Percentiles rank a stretch among this genome's conserved stretches.
These are phyloP conservation scores for Aspergillus ochraceoroseus DNA, from an alignment of 2,329 filamentous ascomycete genomes.

Conservation along the genomic window DNA sequence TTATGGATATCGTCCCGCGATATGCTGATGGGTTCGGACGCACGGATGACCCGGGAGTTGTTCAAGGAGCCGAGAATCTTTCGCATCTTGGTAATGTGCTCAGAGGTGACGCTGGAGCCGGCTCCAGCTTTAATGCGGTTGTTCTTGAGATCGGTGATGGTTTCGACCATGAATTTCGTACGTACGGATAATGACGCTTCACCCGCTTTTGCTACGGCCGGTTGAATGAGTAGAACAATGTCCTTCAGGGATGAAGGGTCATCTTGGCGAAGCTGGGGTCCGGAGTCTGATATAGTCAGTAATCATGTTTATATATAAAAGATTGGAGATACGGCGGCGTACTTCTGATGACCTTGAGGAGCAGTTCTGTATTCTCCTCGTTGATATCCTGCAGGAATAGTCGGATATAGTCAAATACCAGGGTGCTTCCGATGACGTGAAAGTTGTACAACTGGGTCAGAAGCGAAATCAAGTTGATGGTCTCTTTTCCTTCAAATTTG, in stretches of 20 bases:
- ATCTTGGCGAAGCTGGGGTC: slow-evolving; percentile 77
- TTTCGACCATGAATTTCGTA: slow-evolving; percentile 96
- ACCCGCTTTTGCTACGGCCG: slow-evolving; percentile 62
- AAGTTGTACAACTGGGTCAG: slow-evolving; percentile 88
- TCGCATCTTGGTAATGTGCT: slow-evolving; percentile 83
- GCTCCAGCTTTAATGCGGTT: slow-evolving; percentile 75
- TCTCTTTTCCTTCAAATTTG: slow-evolving; percentile 52
- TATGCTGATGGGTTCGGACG: slow-evolving; percentile 75
- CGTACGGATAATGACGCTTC: slow-evolving; percentile 72
- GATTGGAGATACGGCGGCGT: slow-evolving; percentile 18
- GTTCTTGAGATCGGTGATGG: slow-evolving; percentile 90
- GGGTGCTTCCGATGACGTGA: slow-evolving; percentile 72
- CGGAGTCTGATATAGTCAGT: slow-evolving; percentile 51
- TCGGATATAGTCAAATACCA: slow-evolving; percentile 88
- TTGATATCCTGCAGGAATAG: slow-evolving; percentile 69
- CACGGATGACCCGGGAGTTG: slow-evolving; percentile 57
- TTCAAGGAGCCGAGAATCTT: slow-evolving; percentile 79
- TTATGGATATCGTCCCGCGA: slow-evolving; percentile 76
- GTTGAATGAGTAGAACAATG: slow-evolving; percentile 74
- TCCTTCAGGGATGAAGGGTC: slow-evolving; percentile 85
- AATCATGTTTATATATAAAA: not conserved
- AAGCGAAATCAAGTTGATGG: slow-evolving; percentile 73
- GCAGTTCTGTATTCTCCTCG: slow-evolving; percentile 80
- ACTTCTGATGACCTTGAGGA: slow-evolving; percentile 76
- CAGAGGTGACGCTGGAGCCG: slow-evolving; percentile 67